Base-by-base conservation (phyloP, 2,329 filamentous ascomycete species). In the Hymenotorrendiella dingleyae region DNA sequence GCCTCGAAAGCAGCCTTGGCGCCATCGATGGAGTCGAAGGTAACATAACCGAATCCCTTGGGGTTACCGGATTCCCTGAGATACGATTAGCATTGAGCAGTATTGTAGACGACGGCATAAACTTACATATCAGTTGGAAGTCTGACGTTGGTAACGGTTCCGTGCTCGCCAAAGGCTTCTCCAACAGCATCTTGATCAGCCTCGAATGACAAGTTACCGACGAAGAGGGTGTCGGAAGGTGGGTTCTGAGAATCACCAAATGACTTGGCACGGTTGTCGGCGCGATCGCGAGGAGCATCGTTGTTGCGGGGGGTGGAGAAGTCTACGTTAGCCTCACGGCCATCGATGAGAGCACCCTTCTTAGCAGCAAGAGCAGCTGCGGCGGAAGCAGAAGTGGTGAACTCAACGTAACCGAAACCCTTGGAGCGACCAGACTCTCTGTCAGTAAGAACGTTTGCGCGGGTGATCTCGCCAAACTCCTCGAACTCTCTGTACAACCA, bases 371-470 rank as follows among this genome's bases (percentile, higher is more conserved):
- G 71, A 52, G 82, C 82, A 58, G 76, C 77, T 49, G 73, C 73
- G 32, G 82, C 82, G 62, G 77, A 72, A 26, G 70, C 70, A 53
- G 72, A 68, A 50, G 71, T 73, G 61, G 67, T 67, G 64, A 80
- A 87, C 64, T 86, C 82, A 54, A 86, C 80, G 60, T 86, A 87
- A 45, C 82, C 83, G 63, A 84, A 86, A 49, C 80, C 83, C 68
- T 82, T 84, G 61, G 81, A 82, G 57, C 80, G 76, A 54, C 80
- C 80, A 62, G 70, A 72, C 29, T 76, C 77, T 55, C 76, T 75
- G 65, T 86, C 80, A 56, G 74, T 82, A 61, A 86, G 78, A 63
- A 86, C 72, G 59, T 78, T 76, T 49, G 73, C 74, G 57, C 78
- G 74, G 55, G 68, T 65, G 52, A 85, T 73, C 63, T 81, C 77